A percentile compares a stretch with the other conserved stretches of the same genome.
Conservation (phyloP, 768 basidiomycete genomes). For the Mycena filopes region DNA sequence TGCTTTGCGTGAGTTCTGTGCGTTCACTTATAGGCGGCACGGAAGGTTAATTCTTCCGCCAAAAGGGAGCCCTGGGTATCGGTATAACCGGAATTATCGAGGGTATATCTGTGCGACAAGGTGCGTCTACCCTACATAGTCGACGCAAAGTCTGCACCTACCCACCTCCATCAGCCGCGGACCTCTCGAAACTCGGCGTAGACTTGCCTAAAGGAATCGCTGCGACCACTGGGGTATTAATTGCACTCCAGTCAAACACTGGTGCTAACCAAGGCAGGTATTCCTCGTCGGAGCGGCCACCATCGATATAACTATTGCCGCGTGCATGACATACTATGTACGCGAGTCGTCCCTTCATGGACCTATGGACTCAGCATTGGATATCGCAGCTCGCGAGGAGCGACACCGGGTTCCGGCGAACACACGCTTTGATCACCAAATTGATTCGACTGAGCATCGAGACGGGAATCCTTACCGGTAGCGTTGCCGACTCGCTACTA, state of each 20-base stretch:
- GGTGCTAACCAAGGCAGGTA: not conserved
- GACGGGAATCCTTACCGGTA: slow-evolving; percentile 6
- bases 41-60: not conserved
- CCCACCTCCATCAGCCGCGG: too few relatives aligned
- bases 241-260: too few relatives aligned
- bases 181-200: too few relatives aligned
- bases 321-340: not conserved
- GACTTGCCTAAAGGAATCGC: not conserved
- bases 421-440: not conserved
- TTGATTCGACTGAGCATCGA: slow-evolving; percentile 7
- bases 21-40: too few relatives aligned
- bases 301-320: not conserved
- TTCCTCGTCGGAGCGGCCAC: not conserved
- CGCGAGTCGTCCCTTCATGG: not conserved
- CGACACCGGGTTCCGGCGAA: not conserved
- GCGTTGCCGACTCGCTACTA: too few relatives aligned
- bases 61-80: too few relatives aligned
- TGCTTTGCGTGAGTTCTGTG: not conserved
- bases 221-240: not conserved
- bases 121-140: too few relatives aligned
- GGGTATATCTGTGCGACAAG: too few relatives aligned
- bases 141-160: too few relatives aligned
- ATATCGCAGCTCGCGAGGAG: not conserved
- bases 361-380: not conserved
- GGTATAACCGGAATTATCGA: too few relatives aligned